Evolutionary conservation across 768 basidiomycete species (phyloP).

Genomic region (Pilatotrama ljubarskyi): DNA sequence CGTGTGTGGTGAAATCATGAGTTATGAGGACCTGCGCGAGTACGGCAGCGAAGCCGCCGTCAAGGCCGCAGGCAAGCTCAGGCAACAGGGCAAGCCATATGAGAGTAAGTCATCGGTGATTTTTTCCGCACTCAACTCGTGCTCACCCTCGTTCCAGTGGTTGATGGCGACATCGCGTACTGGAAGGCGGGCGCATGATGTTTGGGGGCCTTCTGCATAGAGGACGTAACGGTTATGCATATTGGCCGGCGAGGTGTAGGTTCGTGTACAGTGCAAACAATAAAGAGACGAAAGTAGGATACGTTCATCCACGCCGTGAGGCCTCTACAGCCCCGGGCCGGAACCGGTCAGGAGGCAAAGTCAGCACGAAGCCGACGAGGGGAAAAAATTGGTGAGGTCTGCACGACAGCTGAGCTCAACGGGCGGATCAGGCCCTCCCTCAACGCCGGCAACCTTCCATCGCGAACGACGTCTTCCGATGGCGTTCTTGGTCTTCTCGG

Average conservation of each 20-base stretch:
- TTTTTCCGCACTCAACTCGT: not conserved
- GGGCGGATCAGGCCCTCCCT: not conserved
- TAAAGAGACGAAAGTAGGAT: not conserved
- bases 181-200: slow-evolving; percentile 65
- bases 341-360: not conserved
- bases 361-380: not conserved
- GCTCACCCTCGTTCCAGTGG: slow-evolving; percentile 47
- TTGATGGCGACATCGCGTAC: slow-evolving; percentile 89
- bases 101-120: slow-evolving; percentile 61
- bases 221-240: not conserved
- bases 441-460: not conserved
- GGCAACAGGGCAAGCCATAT: slow-evolving; percentile 97
- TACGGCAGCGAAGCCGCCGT: slow-evolving; percentile 88
- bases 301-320: not conserved
- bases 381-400: not conserved
- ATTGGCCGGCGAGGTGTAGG: slow-evolving; percentile 7
- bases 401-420: not conserved
- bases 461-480: not conserved
- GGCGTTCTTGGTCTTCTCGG: not conserved
- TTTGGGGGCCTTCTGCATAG: not conserved
- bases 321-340: not conserved
- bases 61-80: slow-evolving; percentile 91
- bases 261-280: slow-evolving; percentile 10
- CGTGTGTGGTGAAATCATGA: slow-evolving; percentile 96
- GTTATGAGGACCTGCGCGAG: slow-evolving; percentile 86